Conservation (phyloP, 192 early-diverging fungal genomes). For the Coemansia sp. region DNA sequence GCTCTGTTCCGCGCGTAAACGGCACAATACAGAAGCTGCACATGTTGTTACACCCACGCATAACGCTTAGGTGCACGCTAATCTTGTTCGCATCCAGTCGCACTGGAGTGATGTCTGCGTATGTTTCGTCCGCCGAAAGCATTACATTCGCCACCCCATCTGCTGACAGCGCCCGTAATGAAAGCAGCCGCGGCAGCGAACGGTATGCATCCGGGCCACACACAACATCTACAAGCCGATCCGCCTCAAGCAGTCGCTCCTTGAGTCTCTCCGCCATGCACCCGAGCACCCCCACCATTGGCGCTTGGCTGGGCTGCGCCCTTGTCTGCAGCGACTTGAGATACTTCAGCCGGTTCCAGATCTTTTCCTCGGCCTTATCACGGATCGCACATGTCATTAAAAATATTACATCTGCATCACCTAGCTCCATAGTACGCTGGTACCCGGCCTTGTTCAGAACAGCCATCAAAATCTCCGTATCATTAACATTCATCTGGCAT, state of each 20-base stretch:
- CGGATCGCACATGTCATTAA: constrained; percentile 77
- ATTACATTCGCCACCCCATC: constrained; percentile 77
- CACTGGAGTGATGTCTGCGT: constrained; percentile 74
- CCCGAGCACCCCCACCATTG: constrained; percentile 72
- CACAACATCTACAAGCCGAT: constrained; percentile 71
- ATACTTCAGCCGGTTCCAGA: constrained; percentile 65
- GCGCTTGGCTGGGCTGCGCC: constrained; percentile 56
- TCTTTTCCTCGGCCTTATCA: constrained; percentile 72
- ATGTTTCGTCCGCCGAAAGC: constrained; percentile 78
- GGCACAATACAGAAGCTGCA: constrained; percentile 79
- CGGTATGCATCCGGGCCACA: constrained; percentile 78
- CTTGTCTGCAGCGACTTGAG: constrained; percentile 62
- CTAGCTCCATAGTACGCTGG: constrained; percentile 56
- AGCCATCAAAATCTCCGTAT: constrained; percentile 75
- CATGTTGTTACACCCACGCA: constrained; percentile 85
- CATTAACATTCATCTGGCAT: constrained; percentile 81
- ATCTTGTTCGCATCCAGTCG: constrained; percentile 63
- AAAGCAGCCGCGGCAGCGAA: constrained; percentile 70
- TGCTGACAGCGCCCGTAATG: constrained; percentile 61
- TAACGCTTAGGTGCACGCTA: constrained; percentile 70
- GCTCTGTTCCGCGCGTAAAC: constrained; percentile 72
- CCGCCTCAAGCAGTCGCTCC: constrained; percentile 65
- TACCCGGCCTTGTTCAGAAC: constrained; percentile 70
- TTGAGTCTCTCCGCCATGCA: constrained; percentile 81
- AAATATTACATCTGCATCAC: constrained; percentile 67